Evolutionary conservation across 2,329 filamentous ascomycete species (phyloP).

Genomic region (Pezicula carpinea): DNA sequence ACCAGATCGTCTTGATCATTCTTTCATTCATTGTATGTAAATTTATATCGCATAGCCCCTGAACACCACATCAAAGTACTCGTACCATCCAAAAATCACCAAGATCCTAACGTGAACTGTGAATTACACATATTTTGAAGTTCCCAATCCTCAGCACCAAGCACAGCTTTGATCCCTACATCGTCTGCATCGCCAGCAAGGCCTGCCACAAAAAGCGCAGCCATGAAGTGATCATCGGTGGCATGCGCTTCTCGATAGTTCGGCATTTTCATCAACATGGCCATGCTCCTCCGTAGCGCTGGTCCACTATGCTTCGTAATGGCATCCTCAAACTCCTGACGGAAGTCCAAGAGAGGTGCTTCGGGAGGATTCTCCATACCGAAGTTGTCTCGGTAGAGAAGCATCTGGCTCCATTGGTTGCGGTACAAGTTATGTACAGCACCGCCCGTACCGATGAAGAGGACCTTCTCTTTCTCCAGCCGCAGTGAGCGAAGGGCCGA

Average conservation of each 20-base stretch:
- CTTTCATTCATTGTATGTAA: too few species aligned
- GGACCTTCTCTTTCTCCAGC: slow-evolving; percentile 43
- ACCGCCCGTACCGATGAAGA: slow-evolving; percentile 56
- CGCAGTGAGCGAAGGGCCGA: slow-evolving; percentile 51
- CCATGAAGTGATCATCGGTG: slow-evolving; percentile 68
- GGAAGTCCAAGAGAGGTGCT: slow-evolving; percentile 57
- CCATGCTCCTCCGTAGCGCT: slow-evolving; percentile 47
- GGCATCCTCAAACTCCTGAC: slow-evolving; percentile 59
- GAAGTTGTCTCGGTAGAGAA: slow-evolving; percentile 51
- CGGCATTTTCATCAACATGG: slow-evolving; percentile 64
- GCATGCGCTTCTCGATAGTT: slow-evolving; percentile 61
- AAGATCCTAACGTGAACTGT: slow-evolving; percentile 33
- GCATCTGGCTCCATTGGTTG: slow-evolving; percentile 61
- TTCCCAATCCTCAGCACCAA: slow-evolving; percentile 62
- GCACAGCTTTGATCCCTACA: slow-evolving; percentile 33
- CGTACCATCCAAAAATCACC: slow-evolving; percentile 35
- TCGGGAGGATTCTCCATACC: slow-evolving; percentile 55
- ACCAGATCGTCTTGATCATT: too few species aligned
- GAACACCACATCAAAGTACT: too few species aligned
- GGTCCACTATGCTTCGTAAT: slow-evolving; percentile 51
- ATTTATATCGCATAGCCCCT: too few species aligned
- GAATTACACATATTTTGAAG: slow-evolving; percentile 32
- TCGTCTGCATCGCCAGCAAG: slow-evolving; percentile 45
- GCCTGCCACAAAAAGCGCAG: slow-evolving; percentile 59
- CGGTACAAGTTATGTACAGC: slow-evolving; percentile 68